Evolutionary conservation across 2,329 filamentous ascomycete genomes (phyloP).

Genomic region (Sclerotinia trifoliorum): DNA sequence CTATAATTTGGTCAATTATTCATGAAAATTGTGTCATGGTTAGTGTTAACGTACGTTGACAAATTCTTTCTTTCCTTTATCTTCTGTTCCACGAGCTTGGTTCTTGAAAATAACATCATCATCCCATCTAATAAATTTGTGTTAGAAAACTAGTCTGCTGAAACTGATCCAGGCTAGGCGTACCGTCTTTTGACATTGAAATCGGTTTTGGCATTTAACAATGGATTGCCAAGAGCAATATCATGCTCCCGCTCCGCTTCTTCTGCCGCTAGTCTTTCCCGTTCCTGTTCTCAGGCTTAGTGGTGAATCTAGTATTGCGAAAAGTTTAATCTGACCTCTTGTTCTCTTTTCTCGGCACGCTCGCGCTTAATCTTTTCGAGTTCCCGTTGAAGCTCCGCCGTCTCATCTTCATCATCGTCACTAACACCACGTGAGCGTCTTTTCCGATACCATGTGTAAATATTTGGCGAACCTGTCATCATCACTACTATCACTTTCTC

Average conservation of each 20-base stretch:
- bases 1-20: constrained; percentile 43
- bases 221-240: constrained; percentile 87
- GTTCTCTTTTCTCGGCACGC: constrained; percentile 72
- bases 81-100: constrained; percentile 90
- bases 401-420: constrained; percentile 75
- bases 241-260: constrained; percentile 81
- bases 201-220: constrained; percentile 77
- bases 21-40: constrained; percentile 17
- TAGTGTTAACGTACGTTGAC: constrained; percentile 69
- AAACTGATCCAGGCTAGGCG: constrained; percentile 21
- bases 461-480: constrained; percentile 51
- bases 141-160: background rate
- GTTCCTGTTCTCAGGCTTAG: constrained; percentile 54
- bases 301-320: background rate
- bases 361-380: constrained; percentile 91
- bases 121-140: constrained; percentile 66
- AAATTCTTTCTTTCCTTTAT: constrained; percentile 91
- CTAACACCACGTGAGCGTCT: constrained; percentile 46
- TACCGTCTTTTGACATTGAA: constrained; percentile 80
- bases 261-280: constrained; percentile 75
- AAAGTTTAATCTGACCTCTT: constrained; percentile 50
- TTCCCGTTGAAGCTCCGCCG: constrained; percentile 86
- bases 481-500: constrained; percentile 57
- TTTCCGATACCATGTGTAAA: background rate
- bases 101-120: constrained; percentile 99